Conservation (phyloP, 306 rosid species). For the Inga leiocalycina region DNA sequence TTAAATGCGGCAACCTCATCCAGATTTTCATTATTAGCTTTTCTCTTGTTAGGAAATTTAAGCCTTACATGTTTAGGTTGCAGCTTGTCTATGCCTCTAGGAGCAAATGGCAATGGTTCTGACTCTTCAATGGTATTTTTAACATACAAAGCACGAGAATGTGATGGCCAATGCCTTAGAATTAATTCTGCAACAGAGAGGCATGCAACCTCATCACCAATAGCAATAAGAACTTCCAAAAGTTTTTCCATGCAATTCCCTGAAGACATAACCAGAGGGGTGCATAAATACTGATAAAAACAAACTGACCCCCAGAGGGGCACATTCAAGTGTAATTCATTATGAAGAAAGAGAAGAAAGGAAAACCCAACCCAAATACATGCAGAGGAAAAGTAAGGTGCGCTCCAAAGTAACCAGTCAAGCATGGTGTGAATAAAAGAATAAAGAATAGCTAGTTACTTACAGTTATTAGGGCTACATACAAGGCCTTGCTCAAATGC, state of each 20-base stretch:
- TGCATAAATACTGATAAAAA: background rate
- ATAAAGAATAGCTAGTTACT: constrained; percentile 39
- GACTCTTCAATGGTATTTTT: constrained; percentile 80
- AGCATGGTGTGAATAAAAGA: background rate
- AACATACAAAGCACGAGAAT: constrained; percentile 89
- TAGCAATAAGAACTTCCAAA: constrained; percentile 96
- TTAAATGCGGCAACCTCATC: constrained; percentile 62
- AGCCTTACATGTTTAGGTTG: constrained; percentile 91
- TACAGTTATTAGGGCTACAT: constrained; percentile 98
- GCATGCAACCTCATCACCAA: constrained; percentile 97
- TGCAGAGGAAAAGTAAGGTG: constrained; percentile 24
- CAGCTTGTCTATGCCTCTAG: constrained; percentile 95
- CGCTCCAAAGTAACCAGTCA: constrained; percentile 3
- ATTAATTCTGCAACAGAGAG: constrained; percentile 88
- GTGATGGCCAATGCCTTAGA: constrained; percentile 99
- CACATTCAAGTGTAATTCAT: constrained; percentile 24
- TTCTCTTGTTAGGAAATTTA: constrained; percentile 83
- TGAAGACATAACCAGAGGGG: constrained; percentile 35
- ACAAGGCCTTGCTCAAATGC: constrained; percentile 97
- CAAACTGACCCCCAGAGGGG: background rate
- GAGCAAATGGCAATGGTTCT: constrained; percentile 81
- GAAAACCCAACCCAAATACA: constrained; percentile 6
- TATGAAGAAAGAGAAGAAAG: constrained; percentile 27
- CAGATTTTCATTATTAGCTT: constrained; percentile 55
- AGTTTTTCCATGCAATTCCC: constrained; percentile 99